Base-by-base conservation (phyloP, 352 stramenopile genomes). In the Thalassiosira hispida region DNA sequence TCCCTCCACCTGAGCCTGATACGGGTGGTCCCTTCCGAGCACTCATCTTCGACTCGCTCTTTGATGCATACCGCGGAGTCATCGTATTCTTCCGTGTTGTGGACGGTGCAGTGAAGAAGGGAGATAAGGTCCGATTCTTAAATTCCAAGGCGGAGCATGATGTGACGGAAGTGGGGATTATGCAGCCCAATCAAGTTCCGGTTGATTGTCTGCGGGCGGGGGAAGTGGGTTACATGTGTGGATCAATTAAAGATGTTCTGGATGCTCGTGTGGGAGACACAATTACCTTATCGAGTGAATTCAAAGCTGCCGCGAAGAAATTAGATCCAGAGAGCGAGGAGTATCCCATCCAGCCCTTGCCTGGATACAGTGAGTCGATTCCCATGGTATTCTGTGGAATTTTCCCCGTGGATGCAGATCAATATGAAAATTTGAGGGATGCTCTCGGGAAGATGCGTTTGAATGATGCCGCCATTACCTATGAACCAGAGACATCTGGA, bases 381-480 rank as follows among this genome's bases (percentile, higher is more conserved):
- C 94, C 94, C 23, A 99, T 99, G 97, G 97, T 99, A 4, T 99
- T 98, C 90, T 97, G 96, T 38, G 98, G 96, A 73, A 94, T 99
- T 82, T 99, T 98, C 72, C 97, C 97, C 8, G 97, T 97, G 0
- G 97, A 99, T 77, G 96, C 98, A 38, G 97, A 96, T 79, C 96
- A 97, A 38, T 99, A 99, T 79, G 97, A 99, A 71, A 95, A 96
- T 57, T 88, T 99, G 63, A 93, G 97, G 44, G 94, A 97, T 12
- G 95, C 96, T 16, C 94, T 99, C 35, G 97, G 98, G 66, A 99
- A 99, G 79, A 92, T 99, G 9, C 95, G 95, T 72, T 87, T 99
- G 20, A 99, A 99, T 80, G 97, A 99, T 91, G 96, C 97, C 20
- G 97, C 96, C 55, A 92, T 99, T 18, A 95, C 91, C 1, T 96